These are phyloP conservation scores for Phytopythium sindhum DNA, from an alignment of 352 stramenopile species.

Conservation along the genomic window DNA sequence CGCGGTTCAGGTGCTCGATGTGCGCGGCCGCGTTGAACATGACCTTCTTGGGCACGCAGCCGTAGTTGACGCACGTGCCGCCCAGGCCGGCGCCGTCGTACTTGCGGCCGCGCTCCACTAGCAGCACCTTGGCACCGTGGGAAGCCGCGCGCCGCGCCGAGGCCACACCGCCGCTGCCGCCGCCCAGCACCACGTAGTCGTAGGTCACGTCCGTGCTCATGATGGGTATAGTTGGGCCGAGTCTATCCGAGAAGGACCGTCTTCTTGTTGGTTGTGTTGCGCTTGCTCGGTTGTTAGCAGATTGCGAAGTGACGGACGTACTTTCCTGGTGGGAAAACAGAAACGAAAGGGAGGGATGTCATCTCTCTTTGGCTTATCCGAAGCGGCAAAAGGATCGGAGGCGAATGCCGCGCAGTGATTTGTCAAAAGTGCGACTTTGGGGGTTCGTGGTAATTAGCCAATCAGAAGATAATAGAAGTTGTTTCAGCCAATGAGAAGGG, in stretches of 20 bases:
- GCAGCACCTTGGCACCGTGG: slow-evolving; percentile 94
- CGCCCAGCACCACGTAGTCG: slow-evolving; percentile 92
- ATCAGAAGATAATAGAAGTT: neutral
- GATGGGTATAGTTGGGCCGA: slow-evolving; percentile 1
- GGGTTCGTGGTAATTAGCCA: neutral
- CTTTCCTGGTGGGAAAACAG: neutral
- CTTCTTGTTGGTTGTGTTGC: neutral
- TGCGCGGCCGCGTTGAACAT: slow-evolving; percentile 93
- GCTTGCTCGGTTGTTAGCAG: neutral
- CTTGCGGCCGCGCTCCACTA: slow-evolving; percentile 87
- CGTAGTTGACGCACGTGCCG: slow-evolving; percentile 98
- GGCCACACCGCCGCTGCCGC: slow-evolving; percentile 89
- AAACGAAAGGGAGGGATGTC: neutral
- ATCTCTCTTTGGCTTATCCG: neutral
- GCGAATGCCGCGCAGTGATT: neutral
- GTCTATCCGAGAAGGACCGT: neutral
- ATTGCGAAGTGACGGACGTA: neutral
- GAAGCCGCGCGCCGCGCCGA: slow-evolving; percentile 89
- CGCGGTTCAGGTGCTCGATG: slow-evolving; percentile 69
- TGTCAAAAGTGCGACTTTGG: neutral
- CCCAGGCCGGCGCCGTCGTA: slow-evolving; percentile 72
- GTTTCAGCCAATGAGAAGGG: neutral
- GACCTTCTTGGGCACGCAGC: slow-evolving; percentile 98
- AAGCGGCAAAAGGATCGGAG: neutral
- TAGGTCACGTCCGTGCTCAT: slow-evolving; percentile 62